These are phyloP conservation scores for Pleurotus cornucopiae DNA, from an alignment of 768 basidiomycete species.

Conservation along the genomic window DNA sequence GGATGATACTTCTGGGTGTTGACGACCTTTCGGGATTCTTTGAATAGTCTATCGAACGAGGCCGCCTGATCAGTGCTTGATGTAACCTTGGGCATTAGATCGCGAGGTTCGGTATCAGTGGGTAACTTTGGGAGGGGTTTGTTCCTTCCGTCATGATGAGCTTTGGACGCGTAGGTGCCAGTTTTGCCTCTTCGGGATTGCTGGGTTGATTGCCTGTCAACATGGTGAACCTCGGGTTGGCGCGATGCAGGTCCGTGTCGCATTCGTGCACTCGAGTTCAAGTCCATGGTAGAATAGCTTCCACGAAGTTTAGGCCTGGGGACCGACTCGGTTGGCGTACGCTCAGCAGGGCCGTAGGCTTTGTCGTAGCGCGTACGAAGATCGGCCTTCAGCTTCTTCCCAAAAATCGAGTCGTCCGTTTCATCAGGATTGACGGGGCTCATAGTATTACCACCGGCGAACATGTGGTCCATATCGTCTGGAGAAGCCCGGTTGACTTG, in stretches of 20 bases:
- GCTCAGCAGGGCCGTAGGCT: not conserved
- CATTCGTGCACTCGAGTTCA: slow-evolving; percentile 1
- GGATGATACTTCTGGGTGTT: no score
- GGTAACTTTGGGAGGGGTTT: slow-evolving; percentile 2
- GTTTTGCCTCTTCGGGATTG: not conserved
- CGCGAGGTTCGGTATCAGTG: not conserved
- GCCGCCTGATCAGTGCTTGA: not conserved
- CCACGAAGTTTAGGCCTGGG: not conserved
- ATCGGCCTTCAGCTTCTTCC: not conserved
- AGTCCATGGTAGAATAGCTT: not conserved
- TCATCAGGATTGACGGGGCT: not conserved
- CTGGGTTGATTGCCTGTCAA: not conserved
- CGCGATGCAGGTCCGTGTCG: not conserved
- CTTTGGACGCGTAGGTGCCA: not conserved
- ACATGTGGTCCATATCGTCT: no score
- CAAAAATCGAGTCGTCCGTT: not conserved
- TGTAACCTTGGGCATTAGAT: no score
- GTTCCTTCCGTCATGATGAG: no score
- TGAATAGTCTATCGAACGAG: not conserved
- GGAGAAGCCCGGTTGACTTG: no score
- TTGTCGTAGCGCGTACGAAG: not conserved
- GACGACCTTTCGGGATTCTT: no score
- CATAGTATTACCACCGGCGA: not conserved
- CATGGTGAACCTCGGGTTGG: not conserved
- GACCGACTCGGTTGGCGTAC: not conserved